Evolutionary conservation across 345 rosid species (phyloP).

Genomic region (Brassica napus): Da-Ae NC_063435.1:6499501-6500000

Average conservation of each 20-base stretch:
- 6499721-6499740: constrained; percentile 10
- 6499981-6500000: neutral
- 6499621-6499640: constrained; percentile 37
- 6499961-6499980: neutral
- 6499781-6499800: neutral
- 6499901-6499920: neutral
- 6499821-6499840: neutral
- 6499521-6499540: constrained; percentile 29
- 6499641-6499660: constrained; percentile 43
- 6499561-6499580: constrained; percentile 31
- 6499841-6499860: neutral
- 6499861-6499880: too few species aligned
- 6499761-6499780: neutral
- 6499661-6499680: constrained; percentile 30
- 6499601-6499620: constrained; percentile 33
- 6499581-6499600: constrained; percentile 39
- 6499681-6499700: constrained; percentile 22
- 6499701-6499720: constrained; percentile 13
- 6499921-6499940: neutral
- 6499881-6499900: neutral
- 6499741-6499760: neutral
- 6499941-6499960: neutral
- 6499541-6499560: neutral
- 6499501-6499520: constrained; percentile 23
- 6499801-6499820: neutral